Conservation (phyloP, 495 filamentous ascomycete genomes). For the Penicillium herquei region DNA sequence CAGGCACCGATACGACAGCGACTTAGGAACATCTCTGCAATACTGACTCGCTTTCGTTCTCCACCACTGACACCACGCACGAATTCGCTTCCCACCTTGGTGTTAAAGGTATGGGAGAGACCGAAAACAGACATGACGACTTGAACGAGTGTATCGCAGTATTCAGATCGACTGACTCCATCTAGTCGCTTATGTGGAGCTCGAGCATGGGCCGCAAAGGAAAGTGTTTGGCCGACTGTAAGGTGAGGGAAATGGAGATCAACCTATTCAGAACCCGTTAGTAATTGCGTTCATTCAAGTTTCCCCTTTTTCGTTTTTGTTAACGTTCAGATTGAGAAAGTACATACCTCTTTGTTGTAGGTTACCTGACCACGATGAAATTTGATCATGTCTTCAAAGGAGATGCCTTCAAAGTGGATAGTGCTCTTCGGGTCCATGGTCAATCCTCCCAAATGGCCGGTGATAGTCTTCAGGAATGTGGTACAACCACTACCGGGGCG, state of each 20-base stretch:
- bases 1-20: constrained; percentile 70
- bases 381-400: constrained; percentile 49
- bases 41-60: constrained; percentile 67
- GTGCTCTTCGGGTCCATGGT: constrained; percentile 32
- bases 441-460: constrained; percentile 35
- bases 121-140: constrained; percentile 63
- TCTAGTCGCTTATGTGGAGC: constrained; percentile 40
- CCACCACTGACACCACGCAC: constrained; percentile 77
- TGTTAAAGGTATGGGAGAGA: constrained; percentile 52
- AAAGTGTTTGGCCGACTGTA: constrained; percentile 62
- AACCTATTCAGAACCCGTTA: constrained; percentile 18
- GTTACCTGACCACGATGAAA: constrained; percentile 60
- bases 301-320: background rate
- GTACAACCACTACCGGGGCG: constrained; percentile 40
- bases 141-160: constrained; percentile 39
- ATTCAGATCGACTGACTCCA: constrained; percentile 40
- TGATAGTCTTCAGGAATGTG: constrained; percentile 38
- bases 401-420: constrained; percentile 49
- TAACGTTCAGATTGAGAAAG: background rate
- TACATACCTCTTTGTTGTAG: constrained; percentile 51
- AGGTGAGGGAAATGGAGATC: constrained; percentile 65
- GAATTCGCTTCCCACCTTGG: constrained; percentile 41
- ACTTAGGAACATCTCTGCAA: constrained; percentile 54
- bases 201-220: constrained; percentile 56
- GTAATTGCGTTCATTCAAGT: background rate